Evolutionary conservation across 768 basidiomycete species (phyloP), one percentile per base, ranked within the genome.

Genomic region (Tremella yokohamensis): DNA sequence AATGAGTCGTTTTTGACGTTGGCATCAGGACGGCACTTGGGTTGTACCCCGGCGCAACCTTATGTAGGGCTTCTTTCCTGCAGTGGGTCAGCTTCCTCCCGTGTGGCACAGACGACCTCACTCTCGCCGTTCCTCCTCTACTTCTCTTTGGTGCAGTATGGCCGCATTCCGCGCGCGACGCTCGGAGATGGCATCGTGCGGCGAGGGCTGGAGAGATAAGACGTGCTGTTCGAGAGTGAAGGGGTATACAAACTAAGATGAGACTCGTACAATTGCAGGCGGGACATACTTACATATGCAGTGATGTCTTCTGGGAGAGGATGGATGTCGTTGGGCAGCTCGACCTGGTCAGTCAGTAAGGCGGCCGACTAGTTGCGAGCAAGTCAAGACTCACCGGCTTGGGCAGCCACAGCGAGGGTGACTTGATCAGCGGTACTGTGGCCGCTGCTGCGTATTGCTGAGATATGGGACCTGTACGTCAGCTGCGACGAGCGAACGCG

Each of bases 211-310:
- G 40, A 89, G 78, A 1, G 84, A 83, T 52, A 93, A 76, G 63
- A 90, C 80, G 72, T 94, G 92, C 0, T 85, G 83, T 70, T 98
- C 94, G 52, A 98, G 83, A 2, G 91, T 87, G 80, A 90, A 97
- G 1, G 94, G 93, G 70, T 97, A 98, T 42, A 89, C 94, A 68
- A 97, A 96, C 93, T 98, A 73, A 4, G 40, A 42, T 47, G 39
- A 59, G 20, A 20, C 44, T 45, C 56, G 4, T 51, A 53, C 39
- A 49, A 13, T 40, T 66, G 52, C 0, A 22, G 25, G 24, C 29
- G 20, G 20, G 39, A 20, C 6, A 11, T 11, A 75, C 84, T 67
- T 64, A 93, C 94, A 73, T 98, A 98, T 61, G 89, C 83, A 1
- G 84, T 85, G 3, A 98, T 86, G 37, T 87, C 88, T 22, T 92